Conservation (phyloP, 176 grass and related monocot genomes). For the Phoenix roebelenii region DNA sequence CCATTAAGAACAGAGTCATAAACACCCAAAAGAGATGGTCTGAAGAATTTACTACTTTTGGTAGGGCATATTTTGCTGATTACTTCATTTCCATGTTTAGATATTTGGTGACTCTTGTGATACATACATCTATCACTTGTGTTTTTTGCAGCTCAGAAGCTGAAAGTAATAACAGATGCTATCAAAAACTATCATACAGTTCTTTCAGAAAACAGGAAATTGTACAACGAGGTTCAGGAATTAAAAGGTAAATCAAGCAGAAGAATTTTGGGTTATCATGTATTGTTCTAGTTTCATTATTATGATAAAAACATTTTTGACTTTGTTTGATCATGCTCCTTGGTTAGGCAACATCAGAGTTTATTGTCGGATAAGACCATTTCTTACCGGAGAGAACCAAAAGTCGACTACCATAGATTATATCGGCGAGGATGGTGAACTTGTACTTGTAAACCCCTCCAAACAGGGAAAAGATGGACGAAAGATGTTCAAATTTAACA, state of each 20-base stretch:
- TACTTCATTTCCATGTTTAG: constrained; percentile 3
- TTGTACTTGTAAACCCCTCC: constrained; percentile 61
- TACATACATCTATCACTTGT: neutral
- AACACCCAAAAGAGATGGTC: constrained; percentile 46
- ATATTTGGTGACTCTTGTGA: neutral
- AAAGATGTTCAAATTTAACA: constrained; percentile 81
- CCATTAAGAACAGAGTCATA: constrained; percentile 52
- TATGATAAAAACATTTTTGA: too few relatives aligned
- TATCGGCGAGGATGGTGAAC: constrained; percentile 63
- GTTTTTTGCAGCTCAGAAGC: neutral
- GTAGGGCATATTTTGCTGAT: constrained; percentile 20
- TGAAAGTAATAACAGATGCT: neutral
- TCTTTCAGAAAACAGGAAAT: constrained; percentile 6
- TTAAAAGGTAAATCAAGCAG: constrained; percentile 1
- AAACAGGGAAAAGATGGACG: constrained; percentile 69
- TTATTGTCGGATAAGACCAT: constrained; percentile 83
- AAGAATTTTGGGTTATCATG: too few relatives aligned
- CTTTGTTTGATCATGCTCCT: too few relatives aligned
- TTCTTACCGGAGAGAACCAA: constrained; percentile 49
- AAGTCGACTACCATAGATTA: constrained; percentile 32
- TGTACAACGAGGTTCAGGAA: constrained; percentile 14
- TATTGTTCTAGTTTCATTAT: too few relatives aligned
- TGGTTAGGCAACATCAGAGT: constrained; percentile 83
- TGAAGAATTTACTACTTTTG: constrained; percentile 45
- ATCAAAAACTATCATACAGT: constrained; percentile 6